Percentiles rank a stretch among this genome's conserved stretches.
phyloP scores from a whole-genome alignment of 2,329 filamentous ascomycete species.

The Thelonectria discophora region DNA sequence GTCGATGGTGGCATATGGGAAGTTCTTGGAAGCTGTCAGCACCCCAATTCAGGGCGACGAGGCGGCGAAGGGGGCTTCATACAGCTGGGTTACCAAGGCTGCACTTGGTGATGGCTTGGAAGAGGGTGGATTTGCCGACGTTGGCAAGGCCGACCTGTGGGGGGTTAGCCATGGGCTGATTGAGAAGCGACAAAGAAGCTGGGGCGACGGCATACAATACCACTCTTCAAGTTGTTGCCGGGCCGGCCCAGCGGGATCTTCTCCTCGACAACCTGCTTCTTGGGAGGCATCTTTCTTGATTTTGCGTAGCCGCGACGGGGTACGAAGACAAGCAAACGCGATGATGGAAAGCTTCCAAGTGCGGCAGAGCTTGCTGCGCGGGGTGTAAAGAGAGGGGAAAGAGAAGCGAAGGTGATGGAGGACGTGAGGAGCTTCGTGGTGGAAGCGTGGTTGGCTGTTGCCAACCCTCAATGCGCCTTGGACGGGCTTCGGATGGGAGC shows the following conservation, averaged over 20 bases:
- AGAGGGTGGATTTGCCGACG: conserved; percentile 98
- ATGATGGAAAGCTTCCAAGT: conserved; percentile 58
- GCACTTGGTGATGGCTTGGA: conserved; percentile 99
- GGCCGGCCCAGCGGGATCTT: conserved; percentile 96
- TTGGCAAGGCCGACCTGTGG: conserved; percentile 94
- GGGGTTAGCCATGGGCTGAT: conserved; percentile 35
- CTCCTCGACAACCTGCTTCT: conserved; percentile 91
- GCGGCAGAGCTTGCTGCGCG: conserved; percentile 75
- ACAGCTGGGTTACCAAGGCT: conserved; percentile 96
- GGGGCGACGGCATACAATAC: conserved; percentile 75
- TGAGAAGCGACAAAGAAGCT: not conserved
- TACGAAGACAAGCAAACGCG: conserved; percentile 60
- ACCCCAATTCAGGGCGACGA: conserved; percentile 49
- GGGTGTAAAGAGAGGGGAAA: conserved; percentile 55
- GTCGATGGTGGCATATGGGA: conserved; percentile 98
- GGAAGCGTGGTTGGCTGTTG: conserved; percentile 49
- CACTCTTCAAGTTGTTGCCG: conserved; percentile 98
- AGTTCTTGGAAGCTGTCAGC: conserved; percentile 73
- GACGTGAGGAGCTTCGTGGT: conserved; percentile 55
- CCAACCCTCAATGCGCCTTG: conserved; percentile 51
- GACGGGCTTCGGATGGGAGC: conserved; percentile 41
- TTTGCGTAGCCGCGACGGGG: conserved; percentile 66
- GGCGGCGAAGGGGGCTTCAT: conserved; percentile 54
- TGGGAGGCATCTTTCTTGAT: conserved; percentile 87
- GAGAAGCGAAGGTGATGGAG: conserved; percentile 63